Evolutionary conservation across 345 rosid genomes (phyloP).

Genomic region (Arabidopsis thaliana): DNA sequence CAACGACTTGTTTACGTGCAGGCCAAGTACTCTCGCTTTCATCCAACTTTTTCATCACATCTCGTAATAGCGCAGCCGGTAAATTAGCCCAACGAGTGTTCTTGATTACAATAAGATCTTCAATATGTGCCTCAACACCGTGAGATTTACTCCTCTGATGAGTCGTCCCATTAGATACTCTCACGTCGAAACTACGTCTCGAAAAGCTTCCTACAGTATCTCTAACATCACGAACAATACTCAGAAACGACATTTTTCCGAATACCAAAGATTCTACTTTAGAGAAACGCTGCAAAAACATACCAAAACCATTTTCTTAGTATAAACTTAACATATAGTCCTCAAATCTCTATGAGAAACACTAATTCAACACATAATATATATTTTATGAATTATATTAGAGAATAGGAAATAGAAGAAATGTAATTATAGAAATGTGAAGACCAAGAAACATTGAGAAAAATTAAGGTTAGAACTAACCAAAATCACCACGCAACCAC

Average conservation of each 20-base stretch:
- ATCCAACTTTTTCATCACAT: slow-evolving; percentile 80
- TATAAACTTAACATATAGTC: neutral
- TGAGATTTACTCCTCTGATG: slow-evolving; percentile 70
- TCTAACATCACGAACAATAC: slow-evolving; percentile 80
- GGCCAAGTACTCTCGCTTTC: slow-evolving; percentile 81
- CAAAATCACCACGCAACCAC: neutral
- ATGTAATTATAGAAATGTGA: neutral
- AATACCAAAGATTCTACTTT: slow-evolving; percentile 58
- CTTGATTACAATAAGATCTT: slow-evolving; percentile 50
- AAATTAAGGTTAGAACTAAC: slow-evolving; percentile 23
- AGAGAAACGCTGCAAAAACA: neutral
- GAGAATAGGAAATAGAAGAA: neutral
- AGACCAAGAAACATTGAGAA: neutral
- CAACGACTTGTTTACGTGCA: slow-evolving; percentile 76
- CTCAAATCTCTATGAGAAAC: neutral
- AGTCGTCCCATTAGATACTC: slow-evolving; percentile 50
- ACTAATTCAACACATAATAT: neutral
- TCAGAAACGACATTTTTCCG: slow-evolving; percentile 74
- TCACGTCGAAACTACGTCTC: slow-evolving; percentile 71
- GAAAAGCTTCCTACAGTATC: slow-evolving; percentile 89
- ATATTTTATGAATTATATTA: neutral
- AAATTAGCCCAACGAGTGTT: slow-evolving; percentile 79
- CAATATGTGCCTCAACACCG: slow-evolving; percentile 58
- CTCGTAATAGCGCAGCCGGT: slow-evolving; percentile 74
- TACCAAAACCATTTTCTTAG: neutral